Evolutionary conservation across 2,329 filamentous ascomycete genomes (phyloP).

Genomic region (Diaporthe sp.): DNA sequence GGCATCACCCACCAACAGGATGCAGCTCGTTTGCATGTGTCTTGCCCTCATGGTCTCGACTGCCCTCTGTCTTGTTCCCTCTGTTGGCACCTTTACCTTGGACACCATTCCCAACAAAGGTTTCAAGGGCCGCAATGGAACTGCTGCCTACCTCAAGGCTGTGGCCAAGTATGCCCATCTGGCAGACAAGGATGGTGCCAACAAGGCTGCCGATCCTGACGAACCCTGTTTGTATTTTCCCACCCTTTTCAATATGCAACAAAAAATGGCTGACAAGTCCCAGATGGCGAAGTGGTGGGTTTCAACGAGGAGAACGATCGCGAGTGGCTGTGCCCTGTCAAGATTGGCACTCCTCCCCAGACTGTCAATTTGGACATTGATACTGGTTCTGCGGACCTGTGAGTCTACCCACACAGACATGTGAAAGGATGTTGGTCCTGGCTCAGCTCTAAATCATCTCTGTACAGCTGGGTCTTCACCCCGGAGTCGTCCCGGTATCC

Average conservation of each 20-base stretch:
- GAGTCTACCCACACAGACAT: slow-evolving; percentile 52
- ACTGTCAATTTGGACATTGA: slow-evolving; percentile 76
- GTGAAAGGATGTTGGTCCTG: neutral
- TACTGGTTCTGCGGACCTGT: slow-evolving; percentile 73
- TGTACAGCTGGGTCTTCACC: slow-evolving; percentile 63
- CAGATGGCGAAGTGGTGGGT: slow-evolving; percentile 41
- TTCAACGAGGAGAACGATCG: slow-evolving; percentile 52
- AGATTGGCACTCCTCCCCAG: slow-evolving; percentile 67
- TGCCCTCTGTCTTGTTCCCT: slow-evolving; percentile 13
- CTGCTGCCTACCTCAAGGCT: slow-evolving; percentile 39
- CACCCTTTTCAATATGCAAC: neutral
- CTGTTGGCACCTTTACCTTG: slow-evolving; percentile 42
- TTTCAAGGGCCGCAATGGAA: slow-evolving; percentile 46
- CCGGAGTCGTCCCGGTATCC: slow-evolving; percentile 55
- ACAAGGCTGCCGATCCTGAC: slow-evolving; percentile 6
- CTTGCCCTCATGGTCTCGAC: slow-evolving; percentile 29
- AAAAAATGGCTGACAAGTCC: neutral
- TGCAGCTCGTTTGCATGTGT: slow-evolving; percentile 28
- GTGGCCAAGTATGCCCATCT: slow-evolving; percentile 44
- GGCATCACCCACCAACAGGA: slow-evolving; percentile 4
- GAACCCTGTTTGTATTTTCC: slow-evolving; percentile 35
- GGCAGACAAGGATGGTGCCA: slow-evolving; percentile 50
- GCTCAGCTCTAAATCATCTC: slow-evolving; percentile 17
- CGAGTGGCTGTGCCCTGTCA: slow-evolving; percentile 71
- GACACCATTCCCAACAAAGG: slow-evolving; percentile 47